Percentiles rank a stretch among this genome's conserved stretches.
phyloP scores from a whole-genome alignment of 768 basidiomycete genomes.

The Russula griseocarnosa region DNA sequence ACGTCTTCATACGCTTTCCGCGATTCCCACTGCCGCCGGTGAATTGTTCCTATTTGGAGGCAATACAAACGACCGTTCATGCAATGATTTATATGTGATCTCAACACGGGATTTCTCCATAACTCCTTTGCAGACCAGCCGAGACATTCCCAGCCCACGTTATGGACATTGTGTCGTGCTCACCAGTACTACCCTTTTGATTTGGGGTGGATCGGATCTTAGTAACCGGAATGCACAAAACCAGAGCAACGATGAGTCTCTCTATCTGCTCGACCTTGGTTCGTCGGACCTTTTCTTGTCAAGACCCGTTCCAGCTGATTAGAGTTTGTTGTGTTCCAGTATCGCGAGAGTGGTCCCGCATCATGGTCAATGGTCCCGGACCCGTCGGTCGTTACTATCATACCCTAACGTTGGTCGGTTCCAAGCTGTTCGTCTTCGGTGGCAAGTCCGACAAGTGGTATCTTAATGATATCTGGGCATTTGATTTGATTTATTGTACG shows the following conservation, averaged over 20 bases:
- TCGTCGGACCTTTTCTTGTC: constrained; percentile 36
- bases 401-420: constrained; percentile 86
- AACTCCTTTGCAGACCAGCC: too few relatives aligned
- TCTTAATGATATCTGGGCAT: constrained; percentile 91
- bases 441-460: constrained; percentile 94
- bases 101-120: too few relatives aligned
- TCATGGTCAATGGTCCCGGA: constrained; percentile 67
- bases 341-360: constrained; percentile 91
- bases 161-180: too few relatives aligned
- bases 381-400: constrained; percentile 93
- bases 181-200: too few relatives aligned
- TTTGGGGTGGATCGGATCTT: too few relatives aligned
- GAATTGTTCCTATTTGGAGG: too few relatives aligned
- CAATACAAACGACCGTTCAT: too few relatives aligned
- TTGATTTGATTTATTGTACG: constrained; percentile 92
- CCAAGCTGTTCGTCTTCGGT: constrained; percentile 91
- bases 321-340: constrained; percentile 43
- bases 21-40: too few relatives aligned
- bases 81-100: too few relatives aligned
- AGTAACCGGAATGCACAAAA: constrained; percentile 49
- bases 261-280: constrained; percentile 95
- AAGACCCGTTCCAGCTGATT: not conserved
- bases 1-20: too few relatives aligned
- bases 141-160: too few relatives aligned
- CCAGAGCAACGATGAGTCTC: constrained; percentile 83